phyloP scores from a whole-genome alignment of 2,329 filamentous ascomycete species.

The Cladosporium sp. region DNA sequence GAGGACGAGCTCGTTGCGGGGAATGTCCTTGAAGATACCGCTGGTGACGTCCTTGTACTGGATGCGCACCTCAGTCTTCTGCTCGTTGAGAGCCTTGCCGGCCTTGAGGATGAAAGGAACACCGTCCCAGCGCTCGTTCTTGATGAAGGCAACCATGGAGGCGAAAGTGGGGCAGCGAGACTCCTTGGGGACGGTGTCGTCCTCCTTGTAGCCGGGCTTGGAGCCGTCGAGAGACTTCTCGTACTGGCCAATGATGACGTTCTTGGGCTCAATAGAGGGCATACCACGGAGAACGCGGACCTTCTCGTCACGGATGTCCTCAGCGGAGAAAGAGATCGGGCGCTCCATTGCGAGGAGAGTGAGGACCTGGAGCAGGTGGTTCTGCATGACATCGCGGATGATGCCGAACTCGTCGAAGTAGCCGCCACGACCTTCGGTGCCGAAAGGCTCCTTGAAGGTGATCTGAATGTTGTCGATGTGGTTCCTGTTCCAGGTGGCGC shows the following conservation, averaged over 20 bases:
- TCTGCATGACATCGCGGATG: slow-evolving; percentile 99
- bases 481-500: slow-evolving; percentile 97
- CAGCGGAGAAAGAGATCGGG: slow-evolving; percentile 94
- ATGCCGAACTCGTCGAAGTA: slow-evolving; percentile 99
- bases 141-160: slow-evolving; percentile 95
- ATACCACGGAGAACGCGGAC: slow-evolving; percentile 93
- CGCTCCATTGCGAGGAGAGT: slow-evolving; percentile 97
- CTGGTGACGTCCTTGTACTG: slow-evolving; percentile 99
- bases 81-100: slow-evolving; percentile 95
- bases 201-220: slow-evolving; percentile 98
- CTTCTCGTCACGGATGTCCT: slow-evolving; percentile 98
- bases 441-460: slow-evolving; percentile 98
- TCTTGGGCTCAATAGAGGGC: slow-evolving; percentile 94
- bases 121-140: slow-evolving; percentile 99
- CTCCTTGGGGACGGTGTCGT: slow-evolving; percentile 95
- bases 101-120: slow-evolving; percentile 99
- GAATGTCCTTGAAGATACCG: slow-evolving; percentile 99
- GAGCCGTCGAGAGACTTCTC: slow-evolving; percentile 91
- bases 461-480: slow-evolving; percentile 99
- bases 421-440: slow-evolving; percentile 93
- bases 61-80: slow-evolving; percentile 98
- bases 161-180: slow-evolving; percentile 98
- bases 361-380: slow-evolving; percentile 94
- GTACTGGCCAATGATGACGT: slow-evolving; percentile 99
- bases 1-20: slow-evolving; percentile 97